A percentile compares a stretch with the other conserved stretches of the same genome.
Conservation (phyloP, 1,284 basidiomycete genomes). For the Malassezia slooffiae region DNA sequence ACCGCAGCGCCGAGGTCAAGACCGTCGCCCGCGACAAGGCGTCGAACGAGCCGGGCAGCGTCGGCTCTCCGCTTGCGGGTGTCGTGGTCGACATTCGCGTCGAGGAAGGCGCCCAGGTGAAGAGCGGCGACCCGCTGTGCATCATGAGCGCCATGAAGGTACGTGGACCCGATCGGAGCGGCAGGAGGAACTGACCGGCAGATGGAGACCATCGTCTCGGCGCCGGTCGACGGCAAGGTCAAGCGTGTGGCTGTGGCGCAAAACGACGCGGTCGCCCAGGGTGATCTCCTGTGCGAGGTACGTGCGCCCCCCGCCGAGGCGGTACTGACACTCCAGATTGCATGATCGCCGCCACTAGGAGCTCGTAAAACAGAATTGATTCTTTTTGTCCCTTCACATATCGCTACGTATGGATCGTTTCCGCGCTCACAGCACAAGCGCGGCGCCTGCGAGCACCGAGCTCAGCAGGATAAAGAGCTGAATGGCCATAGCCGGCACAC, state of each 20-base stretch:
- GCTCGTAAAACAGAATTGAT: too few species aligned
- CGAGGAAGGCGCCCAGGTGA: conserved; percentile 90
- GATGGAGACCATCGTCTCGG: conserved; percentile 82
- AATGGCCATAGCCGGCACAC: too few species aligned
- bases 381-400: too few species aligned
- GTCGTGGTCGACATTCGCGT: conserved; percentile 95
- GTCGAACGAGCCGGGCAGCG: conserved; percentile 78
- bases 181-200: too few species aligned
- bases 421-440: too few species aligned
- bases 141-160: conserved; percentile 50
- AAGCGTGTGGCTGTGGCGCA: conserved; percentile 69
- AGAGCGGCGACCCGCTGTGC: conserved; percentile 87
- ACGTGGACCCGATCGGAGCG: too few species aligned
- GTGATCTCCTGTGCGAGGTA: conserved; percentile 77
- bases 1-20: conserved; percentile 85
- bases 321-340: too few species aligned
- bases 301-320: too few species aligned
- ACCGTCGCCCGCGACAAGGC: conserved; percentile 88
- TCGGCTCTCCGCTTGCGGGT: conserved; percentile 72
- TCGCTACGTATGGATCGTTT: too few species aligned
- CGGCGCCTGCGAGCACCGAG: too few species aligned
- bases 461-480: too few species aligned
- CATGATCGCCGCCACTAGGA: too few species aligned
- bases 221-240: conserved; percentile 87
- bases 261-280: conserved; percentile 73